phyloP scores from a whole-genome alignment of 805 yeast species.

The Myxozyma sirexii region DNA sequence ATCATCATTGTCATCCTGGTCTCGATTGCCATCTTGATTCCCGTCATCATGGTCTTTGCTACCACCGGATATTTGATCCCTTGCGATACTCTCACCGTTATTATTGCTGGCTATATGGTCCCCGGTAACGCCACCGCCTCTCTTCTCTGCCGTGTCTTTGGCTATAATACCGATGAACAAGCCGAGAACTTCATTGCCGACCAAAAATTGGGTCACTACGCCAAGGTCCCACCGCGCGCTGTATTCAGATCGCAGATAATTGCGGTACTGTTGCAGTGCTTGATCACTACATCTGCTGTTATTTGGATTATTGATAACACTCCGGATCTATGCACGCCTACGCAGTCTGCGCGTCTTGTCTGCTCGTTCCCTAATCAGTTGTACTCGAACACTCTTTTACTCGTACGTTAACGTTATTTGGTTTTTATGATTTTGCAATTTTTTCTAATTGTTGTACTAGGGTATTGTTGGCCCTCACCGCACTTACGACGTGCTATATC shows the following conservation, averaged over 20 bases:
- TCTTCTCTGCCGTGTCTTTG: conserved; percentile 53
- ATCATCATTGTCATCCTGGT: conserved; percentile 58
- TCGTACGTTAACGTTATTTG: background rate
- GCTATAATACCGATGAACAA: conserved; percentile 53
- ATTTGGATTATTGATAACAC: conserved; percentile 47
- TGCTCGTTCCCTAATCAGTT: conserved; percentile 37
- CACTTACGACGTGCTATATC: conserved; percentile 33
- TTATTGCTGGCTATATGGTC: conserved; percentile 52
- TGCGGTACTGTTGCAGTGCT: conserved; percentile 58
- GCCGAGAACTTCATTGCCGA: conserved; percentile 47
- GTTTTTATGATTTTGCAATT: background rate
- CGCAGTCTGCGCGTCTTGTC: conserved; percentile 33
- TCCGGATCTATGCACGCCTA: conserved; percentile 34
- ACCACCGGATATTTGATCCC: conserved; percentile 59
- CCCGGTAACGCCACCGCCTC: conserved; percentile 55
- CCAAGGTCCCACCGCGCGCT: conserved; percentile 54
- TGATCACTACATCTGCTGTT: conserved; percentile 53
- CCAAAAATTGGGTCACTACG: conserved; percentile 57
- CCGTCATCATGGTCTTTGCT: conserved; percentile 63
- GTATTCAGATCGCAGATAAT: conserved; percentile 56
- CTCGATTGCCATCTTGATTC: conserved; percentile 59
- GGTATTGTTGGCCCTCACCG: conserved; percentile 38
- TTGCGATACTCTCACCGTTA: conserved; percentile 47
- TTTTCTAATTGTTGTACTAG: background rate
- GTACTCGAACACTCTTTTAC: conserved; percentile 35